Evolutionary conservation across 495 filamentous ascomycete genomes (phyloP), one percentile per base, ranked within the genome.

Genomic region (Emericellopsis terricola): DNA sequence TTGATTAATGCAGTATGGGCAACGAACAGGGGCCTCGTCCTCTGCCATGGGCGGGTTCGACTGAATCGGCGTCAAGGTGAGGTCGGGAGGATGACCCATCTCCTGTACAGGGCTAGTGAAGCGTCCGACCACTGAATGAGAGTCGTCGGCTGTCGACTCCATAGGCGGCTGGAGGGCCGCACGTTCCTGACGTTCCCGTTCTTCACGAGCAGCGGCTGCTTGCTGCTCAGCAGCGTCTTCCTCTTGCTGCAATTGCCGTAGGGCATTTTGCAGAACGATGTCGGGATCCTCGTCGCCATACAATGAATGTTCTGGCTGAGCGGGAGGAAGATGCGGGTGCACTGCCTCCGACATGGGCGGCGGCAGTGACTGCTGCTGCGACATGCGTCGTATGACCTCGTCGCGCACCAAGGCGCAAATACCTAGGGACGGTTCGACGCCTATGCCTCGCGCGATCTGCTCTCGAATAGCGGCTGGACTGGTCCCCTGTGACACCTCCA

Each of bases 1-100:
- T 48, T 63, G 61, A 38, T 71, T 71, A 15, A 69, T 50, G 38
- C 66, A 71, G 41, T 64, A 71, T 4, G 66, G 66, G 31, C 66
- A 71, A 16, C 63, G 52, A 0, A 71, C 45, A n/a, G 65, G 62
- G 19, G 55, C 49, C 14, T 71, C 65, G 2, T 51, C 51, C 10
- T 48, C 46, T 5, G 56, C 48, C n/a, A 59, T 49, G 14, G 64
- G 52, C 15, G 37, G 44, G n/a, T 48, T 53, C 33, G 53, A 57
- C 2, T 58, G 49, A 41, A 66, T 66, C 11, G 62, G 62, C n/a
- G 62, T 66, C 18, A 66, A 41, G n/a, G 49, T 57, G 19, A 66
- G 45, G 1, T 66, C 59, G 17, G 52, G 18, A n/a, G n/a, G n/a
- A 26, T 26, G 23, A 2, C 20, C 34, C 0, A 38, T 42, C 35